Evolutionary conservation across 2,329 filamentous ascomycete species (phyloP).

Genomic region (Colletotrichum caudatum): DNA sequence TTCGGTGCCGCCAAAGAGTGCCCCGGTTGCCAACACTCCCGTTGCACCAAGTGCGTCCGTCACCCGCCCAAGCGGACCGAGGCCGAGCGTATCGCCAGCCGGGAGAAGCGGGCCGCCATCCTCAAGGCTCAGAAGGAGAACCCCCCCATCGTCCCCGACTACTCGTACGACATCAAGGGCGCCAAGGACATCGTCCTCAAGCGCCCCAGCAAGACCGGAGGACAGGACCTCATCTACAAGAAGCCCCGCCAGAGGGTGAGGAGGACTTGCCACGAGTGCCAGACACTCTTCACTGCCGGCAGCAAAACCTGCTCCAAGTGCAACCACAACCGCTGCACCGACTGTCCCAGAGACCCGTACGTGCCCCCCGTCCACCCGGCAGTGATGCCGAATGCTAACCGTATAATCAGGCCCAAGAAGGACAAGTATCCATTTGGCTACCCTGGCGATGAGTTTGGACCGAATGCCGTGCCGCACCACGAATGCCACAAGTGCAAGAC

Average conservation of each 20-base stretch:
- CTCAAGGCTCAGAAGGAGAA: conserved; percentile 69
- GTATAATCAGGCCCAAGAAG: conserved; percentile 67
- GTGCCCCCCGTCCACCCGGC: conserved; percentile 51
- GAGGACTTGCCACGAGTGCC: conserved; percentile 81
- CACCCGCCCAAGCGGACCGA: conserved; percentile 76
- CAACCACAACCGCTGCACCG: conserved; percentile 79
- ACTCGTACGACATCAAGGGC: conserved; percentile 56
- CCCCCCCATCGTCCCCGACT: conserved; percentile 64
- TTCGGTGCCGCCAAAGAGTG: conserved; percentile 83
- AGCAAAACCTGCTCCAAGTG: conserved; percentile 76
- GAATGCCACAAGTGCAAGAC: conserved; percentile 73
- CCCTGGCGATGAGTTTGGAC: conserved; percentile 72
- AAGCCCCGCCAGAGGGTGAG: conserved; percentile 79
- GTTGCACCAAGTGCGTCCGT: conserved; percentile 84
- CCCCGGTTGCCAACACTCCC: conserved; percentile 79
- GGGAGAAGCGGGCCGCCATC: conserved; percentile 62
- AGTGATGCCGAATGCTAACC: conserved; percentile 22
- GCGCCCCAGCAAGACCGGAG: conserved; percentile 73
- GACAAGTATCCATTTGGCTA: conserved; percentile 78
- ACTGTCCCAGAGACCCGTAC: conserved; percentile 84
- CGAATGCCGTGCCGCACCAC: conserved; percentile 64
- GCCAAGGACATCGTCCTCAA: conserved; percentile 67
- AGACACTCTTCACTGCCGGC: conserved; percentile 68
- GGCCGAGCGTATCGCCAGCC: conserved; percentile 64
- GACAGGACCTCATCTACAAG: conserved; percentile 78